These are phyloP conservation scores for Akanthomyces muscarius DNA, from an alignment of 2,329 filamentous ascomycete species.

Conservation along the genomic window DNA sequence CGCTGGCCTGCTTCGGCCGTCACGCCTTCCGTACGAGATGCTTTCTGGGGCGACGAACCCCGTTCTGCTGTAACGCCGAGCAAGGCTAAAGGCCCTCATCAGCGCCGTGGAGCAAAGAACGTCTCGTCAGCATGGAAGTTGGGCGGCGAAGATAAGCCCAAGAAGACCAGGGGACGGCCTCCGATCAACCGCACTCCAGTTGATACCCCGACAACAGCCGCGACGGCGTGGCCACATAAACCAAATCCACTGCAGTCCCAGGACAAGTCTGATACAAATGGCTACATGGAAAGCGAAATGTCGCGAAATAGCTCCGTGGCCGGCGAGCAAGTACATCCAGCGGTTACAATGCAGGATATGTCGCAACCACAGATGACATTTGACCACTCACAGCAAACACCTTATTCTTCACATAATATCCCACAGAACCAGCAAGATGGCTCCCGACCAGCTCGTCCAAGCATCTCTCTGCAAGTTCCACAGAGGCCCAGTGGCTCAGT, in stretches of 20 bases:
- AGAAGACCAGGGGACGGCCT: constrained; percentile 75
- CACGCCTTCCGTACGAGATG: constrained; percentile 56
- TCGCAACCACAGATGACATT: neutral
- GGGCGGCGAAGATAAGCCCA: constrained; percentile 55
- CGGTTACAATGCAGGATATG: constrained; percentile 46
- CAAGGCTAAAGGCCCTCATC: constrained; percentile 42
- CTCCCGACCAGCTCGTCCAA: constrained; percentile 31
- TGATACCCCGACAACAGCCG: constrained; percentile 66
- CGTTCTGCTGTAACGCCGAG: constrained; percentile 70
- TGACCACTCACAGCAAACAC: neutral
- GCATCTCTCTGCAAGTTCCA: constrained; percentile 39
- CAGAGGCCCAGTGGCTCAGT: constrained; percentile 57
- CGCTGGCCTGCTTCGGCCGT: constrained; percentile 77
- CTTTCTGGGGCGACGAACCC: constrained; percentile 59
- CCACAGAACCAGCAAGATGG: neutral
- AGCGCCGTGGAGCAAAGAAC: constrained; percentile 72
- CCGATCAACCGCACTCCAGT: constrained; percentile 60
- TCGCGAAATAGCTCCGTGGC: constrained; percentile 46
- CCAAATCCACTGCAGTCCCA: constrained; percentile 1
- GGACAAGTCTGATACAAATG: neutral
- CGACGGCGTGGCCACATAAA: constrained; percentile 46
- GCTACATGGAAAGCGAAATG: neutral
- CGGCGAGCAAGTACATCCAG: constrained; percentile 65
- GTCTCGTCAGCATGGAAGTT: constrained; percentile 89
- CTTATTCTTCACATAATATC: constrained; percentile 5